Evolutionary conservation across 805 yeast species (phyloP), one percentile per base, ranked within the genome.

Genomic region (Spathaspora arborariae): DNA sequence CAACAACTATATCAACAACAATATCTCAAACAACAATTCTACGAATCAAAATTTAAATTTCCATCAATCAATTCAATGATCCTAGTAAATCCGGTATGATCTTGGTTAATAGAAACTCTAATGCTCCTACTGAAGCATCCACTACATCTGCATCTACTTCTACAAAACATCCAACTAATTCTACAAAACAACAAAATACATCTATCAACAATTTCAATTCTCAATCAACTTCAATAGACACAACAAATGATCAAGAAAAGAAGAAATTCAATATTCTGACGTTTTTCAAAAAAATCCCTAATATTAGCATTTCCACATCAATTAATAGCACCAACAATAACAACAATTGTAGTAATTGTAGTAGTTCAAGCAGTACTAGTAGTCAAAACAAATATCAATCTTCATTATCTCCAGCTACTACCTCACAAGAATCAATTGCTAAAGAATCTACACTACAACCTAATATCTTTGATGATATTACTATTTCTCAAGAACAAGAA

Each of bases 241-340:
- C 37, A 6, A 33, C 36, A 19, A 36, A 34, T 10, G 48, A 41
- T 10, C 40, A 35, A 3, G 48, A 41, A 6, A 46, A 39, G 45
- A 46, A 46, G 20, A 46, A 42, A 21, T 42, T 46, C 10, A 34
- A 33, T 7, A 41, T 46, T 13, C 45, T 42, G 49, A 39, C 42
- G 4, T 34, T 46, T 15, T 46, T 46, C 38, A 46, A 42, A 37
- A 46, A 33, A 27, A 24, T 24, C 20, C 43, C 36, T 20, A 24
- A 34, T 20, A 41, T 26, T 20, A 41, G n/a, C 21, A 34, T n/a
- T 20, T 11, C 41, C 9, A 3, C 19, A 13, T 40, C 35, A 4
- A 34, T 30, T 6, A 41, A 15, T 8, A 41, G 18, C 9, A 24
- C 26, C 35, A 38, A 6, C 27, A 38, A 20, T 38, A 38, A 20